These are phyloP conservation scores for Phanerochaete carnosa DNA, from an alignment of 768 basidiomycete genomes.

Conservation along the genomic window DNA sequence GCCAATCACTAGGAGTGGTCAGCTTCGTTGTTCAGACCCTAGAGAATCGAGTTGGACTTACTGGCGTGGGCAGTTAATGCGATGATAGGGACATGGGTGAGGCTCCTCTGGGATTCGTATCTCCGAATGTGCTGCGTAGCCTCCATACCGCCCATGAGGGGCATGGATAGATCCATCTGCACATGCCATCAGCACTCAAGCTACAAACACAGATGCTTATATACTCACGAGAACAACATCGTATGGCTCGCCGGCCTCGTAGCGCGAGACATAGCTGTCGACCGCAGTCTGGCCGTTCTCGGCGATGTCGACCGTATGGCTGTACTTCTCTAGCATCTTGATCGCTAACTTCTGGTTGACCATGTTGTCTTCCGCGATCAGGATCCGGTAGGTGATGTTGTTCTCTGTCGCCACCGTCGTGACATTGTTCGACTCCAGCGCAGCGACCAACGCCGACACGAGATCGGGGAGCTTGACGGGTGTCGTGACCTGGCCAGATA, in stretches of 20 bases:
- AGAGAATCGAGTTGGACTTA: constrained; percentile 38
- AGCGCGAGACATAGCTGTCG: constrained; percentile 83
- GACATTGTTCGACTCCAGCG: constrained; percentile 92
- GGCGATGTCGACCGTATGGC: constrained; percentile 93
- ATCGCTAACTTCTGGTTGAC: constrained; percentile 96
- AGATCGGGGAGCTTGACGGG: constrained; percentile 88
- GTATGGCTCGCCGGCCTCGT: constrained; percentile 69
- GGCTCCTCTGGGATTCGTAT: constrained; percentile 70
- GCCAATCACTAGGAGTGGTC: constrained; percentile 72
- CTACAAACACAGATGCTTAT: background rate
- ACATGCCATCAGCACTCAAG: background rate
- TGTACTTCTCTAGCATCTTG: constrained; percentile 94
- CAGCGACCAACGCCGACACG: constrained; percentile 87
- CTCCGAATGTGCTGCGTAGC: constrained; percentile 89
- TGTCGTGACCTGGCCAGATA: constrained; percentile 91
- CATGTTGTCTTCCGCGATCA: constrained; percentile 95
- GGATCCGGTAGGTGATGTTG: constrained; percentile 85
- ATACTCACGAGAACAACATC: constrained; percentile 85
- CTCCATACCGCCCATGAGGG: constrained; percentile 98
- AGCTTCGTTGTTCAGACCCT: background rate
- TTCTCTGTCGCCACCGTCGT: constrained; percentile 83
- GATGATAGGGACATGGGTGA: constrained; percentile 84
- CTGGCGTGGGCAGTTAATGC: constrained; percentile 97
- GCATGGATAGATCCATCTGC: constrained; percentile 98
- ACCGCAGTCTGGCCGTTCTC: constrained; percentile 95